Evolutionary conservation across 1,284 basidiomycete species (phyloP).

Genomic region (Apiotrichum domesticum): DNA sequence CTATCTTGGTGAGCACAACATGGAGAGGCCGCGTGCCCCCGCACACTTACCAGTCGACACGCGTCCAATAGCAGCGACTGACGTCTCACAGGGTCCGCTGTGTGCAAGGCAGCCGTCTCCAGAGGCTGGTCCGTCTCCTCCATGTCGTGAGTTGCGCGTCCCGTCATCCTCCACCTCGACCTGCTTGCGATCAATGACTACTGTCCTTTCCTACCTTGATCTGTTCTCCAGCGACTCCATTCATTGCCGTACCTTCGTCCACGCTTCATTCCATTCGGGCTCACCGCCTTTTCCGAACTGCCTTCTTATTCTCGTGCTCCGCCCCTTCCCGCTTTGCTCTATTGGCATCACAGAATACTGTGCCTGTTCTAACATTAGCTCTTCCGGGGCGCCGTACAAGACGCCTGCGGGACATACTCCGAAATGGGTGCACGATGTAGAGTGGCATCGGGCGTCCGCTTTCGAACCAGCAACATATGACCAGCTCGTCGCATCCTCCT

Average conservation of each 20-base stretch:
- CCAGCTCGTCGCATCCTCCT: conserved; percentile 57
- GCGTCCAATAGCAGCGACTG: too few relatives aligned
- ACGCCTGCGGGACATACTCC: conserved; percentile 85
- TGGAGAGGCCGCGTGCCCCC: too few relatives aligned
- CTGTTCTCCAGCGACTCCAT: too few relatives aligned
- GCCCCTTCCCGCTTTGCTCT: too few relatives aligned
- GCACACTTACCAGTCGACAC: background rate
- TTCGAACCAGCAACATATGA: conserved; percentile 69
- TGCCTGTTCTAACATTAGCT: conserved; percentile 50
- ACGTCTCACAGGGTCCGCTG: conserved; percentile 69
- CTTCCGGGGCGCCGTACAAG: conserved; percentile 75
- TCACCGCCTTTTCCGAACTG: too few relatives aligned
- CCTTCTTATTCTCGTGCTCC: too few relatives aligned
- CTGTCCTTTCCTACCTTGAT: too few relatives aligned
- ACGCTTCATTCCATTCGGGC: too few relatives aligned
- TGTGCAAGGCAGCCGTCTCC: conserved; percentile 77
- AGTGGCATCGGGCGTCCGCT: conserved; percentile 74
- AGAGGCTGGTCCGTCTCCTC: conserved; percentile 81
- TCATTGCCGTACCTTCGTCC: too few relatives aligned
- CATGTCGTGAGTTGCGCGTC: conserved; percentile 59
- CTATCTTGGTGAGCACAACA: conserved; percentile 64
- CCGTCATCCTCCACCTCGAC: too few relatives aligned
- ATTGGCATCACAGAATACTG: background rate
- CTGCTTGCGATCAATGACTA: too few relatives aligned
- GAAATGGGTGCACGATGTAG: conserved; percentile 69